Conservation (phyloP, 441 rosid genomes). For the Breynia disticha region DNA sequence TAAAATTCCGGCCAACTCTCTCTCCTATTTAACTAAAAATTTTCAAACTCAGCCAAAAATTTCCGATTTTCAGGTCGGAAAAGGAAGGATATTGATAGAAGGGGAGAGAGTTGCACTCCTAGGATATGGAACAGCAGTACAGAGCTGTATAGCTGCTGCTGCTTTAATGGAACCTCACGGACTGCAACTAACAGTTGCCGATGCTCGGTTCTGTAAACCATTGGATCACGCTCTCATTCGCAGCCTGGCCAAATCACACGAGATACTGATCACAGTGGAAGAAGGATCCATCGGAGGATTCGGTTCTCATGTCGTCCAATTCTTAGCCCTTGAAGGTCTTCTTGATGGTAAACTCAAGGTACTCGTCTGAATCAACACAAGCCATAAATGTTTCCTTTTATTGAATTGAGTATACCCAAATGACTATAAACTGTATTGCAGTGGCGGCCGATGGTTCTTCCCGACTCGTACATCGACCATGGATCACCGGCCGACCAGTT, state of each 20-base stretch:
- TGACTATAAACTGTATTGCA: conserved; percentile 18
- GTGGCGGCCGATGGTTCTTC: conserved; percentile 92
- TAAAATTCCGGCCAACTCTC: conserved; percentile 10
- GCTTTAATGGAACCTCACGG: conserved; percentile 41
- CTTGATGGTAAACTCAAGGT: conserved; percentile 87
- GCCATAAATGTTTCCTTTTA: neutral
- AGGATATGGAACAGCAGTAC: conserved; percentile 83
- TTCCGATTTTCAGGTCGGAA: conserved; percentile 44
- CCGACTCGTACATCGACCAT: conserved; percentile 75
- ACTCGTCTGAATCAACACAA: neutral
- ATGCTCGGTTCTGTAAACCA: conserved; percentile 88
- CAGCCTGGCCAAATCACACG: conserved; percentile 69
- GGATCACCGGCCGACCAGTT: conserved; percentile 83
- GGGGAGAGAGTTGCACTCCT: conserved; percentile 80
- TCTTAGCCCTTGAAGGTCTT: conserved; percentile 77
- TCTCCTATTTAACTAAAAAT: neutral
- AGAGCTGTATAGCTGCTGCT: conserved; percentile 75
- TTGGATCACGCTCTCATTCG: conserved; percentile 65
- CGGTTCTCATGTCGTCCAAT: conserved; percentile 89
- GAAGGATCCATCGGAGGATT: conserved; percentile 96
- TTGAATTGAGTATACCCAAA: neutral
- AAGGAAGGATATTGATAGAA: conserved; percentile 69
- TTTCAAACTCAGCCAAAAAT: neutral
- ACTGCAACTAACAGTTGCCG: conserved; percentile 58
- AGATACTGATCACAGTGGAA: conserved; percentile 71